phyloP scores from a whole-genome alignment of 352 stramenopile genomes.

The Globisporangium alternatum region DNA sequence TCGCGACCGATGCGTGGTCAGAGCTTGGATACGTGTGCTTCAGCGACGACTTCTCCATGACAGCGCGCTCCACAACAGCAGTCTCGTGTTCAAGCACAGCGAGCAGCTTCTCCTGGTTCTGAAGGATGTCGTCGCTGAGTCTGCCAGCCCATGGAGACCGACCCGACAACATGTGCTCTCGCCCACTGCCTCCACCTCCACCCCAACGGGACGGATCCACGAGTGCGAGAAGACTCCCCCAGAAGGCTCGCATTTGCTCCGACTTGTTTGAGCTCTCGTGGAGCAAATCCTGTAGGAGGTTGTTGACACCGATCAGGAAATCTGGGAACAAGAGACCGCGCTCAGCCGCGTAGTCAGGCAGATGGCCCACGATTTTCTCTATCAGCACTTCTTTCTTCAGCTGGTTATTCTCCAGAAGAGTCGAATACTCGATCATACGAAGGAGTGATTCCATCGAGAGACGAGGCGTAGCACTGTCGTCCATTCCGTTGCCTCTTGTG shows the following conservation, averaged over 20 bases:
- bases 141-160: conserved; percentile 47
- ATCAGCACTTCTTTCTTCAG: conserved; percentile 29
- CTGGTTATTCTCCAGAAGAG: conserved; percentile 32
- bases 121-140: conserved; percentile 75
- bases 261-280: conserved; percentile 25
- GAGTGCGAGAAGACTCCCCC: conserved; percentile 40
- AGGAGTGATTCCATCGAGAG: conserved; percentile 43
- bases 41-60: conserved; percentile 78
- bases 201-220: conserved; percentile 21
- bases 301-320: conserved; percentile 47
- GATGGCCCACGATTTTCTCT: conserved; percentile 25
- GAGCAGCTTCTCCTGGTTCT: conserved; percentile 80
- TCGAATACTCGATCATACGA: conserved; percentile 45
- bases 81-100: conserved; percentile 78
- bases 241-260: conserved; percentile 49
- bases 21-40: conserved; percentile 60
- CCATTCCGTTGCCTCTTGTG: conserved; percentile 1
- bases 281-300: conserved; percentile 39
- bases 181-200: not conserved
- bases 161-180: conserved; percentile 18
- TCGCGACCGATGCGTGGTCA: conserved; percentile 19
- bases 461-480: conserved; percentile 19
- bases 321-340: conserved; percentile 55
- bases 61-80: conserved; percentile 65
- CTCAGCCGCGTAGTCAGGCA: conserved; percentile 42